Evolutionary conservation across 352 stramenopile species (phyloP), one percentile per base, ranked within the genome.

Genomic region (Phytophthora capsici): DNA sequence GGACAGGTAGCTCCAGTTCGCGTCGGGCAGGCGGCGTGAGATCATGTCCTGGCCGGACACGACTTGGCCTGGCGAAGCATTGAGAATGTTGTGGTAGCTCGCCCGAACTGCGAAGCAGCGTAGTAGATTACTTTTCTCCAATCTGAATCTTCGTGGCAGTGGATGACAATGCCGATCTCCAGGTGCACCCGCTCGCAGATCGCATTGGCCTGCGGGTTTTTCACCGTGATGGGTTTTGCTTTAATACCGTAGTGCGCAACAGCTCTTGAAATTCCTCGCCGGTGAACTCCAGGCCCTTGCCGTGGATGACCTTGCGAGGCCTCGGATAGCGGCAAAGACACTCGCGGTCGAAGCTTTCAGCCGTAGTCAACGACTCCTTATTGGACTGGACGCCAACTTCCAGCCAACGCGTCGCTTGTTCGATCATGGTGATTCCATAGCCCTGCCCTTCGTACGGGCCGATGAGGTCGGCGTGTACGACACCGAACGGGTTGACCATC

Each of bases 41-140:
- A 71, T 60, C 41, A 66, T 47, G 7, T 66, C 48, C 32, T 71
- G 28, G 0, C 43, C 49, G n/a, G 66, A 71, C 0, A 57, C 9
- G 6, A 66, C 16, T 10, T 71, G 55, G 1, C 14, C 48, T 3
- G 54, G 38, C 10, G 62, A 65, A 6, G 62, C 54, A 13, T 40
- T 30, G 0, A 70, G 34, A 12, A 71, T 45, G 1, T 22, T 47
- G 25, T 61, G 47, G 25, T 71, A 65, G 8, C 45, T 58, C 6
- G 52, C 37, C 4, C 45, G 32, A 40, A 63, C 61, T 13, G 49
- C 32, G 20, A 54, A 62, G 43, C 55, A 1, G 49, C 63, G 28
- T 68, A 57, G 22, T 68, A 14, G 4, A 57, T 22, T 3, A 8
- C 19, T 6, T 62, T 38, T 34, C 6, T 44, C 40, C 54, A 53